Evolutionary conservation across 805 yeast genomes (phyloP), one percentile per base, ranked within the genome.

Genomic region (Starmerella gropengiesseri): DNA sequence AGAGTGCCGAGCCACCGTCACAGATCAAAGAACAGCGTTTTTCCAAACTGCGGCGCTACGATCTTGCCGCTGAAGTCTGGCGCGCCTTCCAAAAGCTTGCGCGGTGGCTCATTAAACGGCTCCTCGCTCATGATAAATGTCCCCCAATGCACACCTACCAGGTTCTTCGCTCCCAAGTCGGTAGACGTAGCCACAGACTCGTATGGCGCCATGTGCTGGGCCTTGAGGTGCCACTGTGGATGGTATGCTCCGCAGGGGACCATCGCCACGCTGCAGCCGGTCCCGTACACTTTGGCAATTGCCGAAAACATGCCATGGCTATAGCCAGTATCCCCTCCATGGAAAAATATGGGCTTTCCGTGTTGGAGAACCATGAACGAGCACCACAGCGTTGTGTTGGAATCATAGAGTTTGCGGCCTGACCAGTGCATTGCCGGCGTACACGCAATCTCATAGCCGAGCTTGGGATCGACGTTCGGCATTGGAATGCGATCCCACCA

Each of bases 111-210:
- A 28, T 83, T 58, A 50, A 80, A 84, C 43, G 83, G 81, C 60
- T 89, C 97, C 35, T 86, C 81, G 59, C 94, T 81, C 52, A 89
- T 63, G 20, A 85, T 77, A 62, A 86, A 89, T 0, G 97, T 89
- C 0, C 97, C 97, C 94, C 95, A 89, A 61, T 89, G 97, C 25
- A 89, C 85, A 1, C 97, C 97, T 40, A 81, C 73, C 62, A 83
- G 73, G 48, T 70, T 73, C 44, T 69, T 60, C 2, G 83, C 76
- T 5, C 70, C 63, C 44, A 85, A 55, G 48, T 79, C 82, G 13
- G 69, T 56, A 71, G 77, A 77, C 4, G 86, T 78, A 47, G 74
- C 66, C 3, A 82, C 48, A 9, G 87, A 77, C 55, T 89, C 97
- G 29, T 63, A 68, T 0, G 97, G 96, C 38, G 77, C 75, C 37